A percentile compares a stretch with the other conserved stretches of the same genome.
These are phyloP conservation scores for Acanthamoeba healyi DNA, from an alignment of 208 protist species.

Conservation along the genomic window DNA sequence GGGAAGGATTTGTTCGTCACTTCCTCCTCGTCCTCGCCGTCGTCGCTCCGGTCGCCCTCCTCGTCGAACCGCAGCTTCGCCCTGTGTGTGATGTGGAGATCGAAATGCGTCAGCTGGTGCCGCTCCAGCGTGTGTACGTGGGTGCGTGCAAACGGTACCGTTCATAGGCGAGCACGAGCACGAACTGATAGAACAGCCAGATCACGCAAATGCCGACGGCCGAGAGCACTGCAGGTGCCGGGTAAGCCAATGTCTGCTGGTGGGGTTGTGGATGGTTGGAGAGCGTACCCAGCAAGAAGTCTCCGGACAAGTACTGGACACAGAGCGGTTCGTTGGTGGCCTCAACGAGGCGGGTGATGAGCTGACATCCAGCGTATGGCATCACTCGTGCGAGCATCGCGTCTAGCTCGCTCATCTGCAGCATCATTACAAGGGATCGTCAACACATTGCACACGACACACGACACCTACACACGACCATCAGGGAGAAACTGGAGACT, in stretches of 20 bases:
- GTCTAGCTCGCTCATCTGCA: background rate
- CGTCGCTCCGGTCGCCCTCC: background rate
- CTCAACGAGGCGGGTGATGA: background rate
- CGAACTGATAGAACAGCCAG: background rate
- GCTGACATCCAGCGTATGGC: background rate
- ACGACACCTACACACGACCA: no score
- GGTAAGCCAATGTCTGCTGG: no score
- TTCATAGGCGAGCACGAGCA: background rate
- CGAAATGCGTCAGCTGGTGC: background rate
- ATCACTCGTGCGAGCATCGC: background rate
- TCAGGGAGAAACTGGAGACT: background rate
- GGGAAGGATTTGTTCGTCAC: no score
- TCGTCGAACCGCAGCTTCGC: background rate
- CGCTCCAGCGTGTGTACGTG: no score
- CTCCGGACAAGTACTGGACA: background rate
- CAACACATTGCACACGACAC: background rate
- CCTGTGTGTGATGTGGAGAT: background rate
- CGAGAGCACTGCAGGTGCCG: background rate
- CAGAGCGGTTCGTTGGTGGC: constrained; percentile 16
- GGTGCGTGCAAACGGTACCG: background rate
- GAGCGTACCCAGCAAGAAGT: background rate
- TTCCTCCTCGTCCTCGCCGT: no score
- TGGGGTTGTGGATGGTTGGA: no score
- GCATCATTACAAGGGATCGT: background rate
- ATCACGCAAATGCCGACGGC: background rate